Evolutionary conservation across 345 rosid genomes (phyloP), one percentile per base, ranked within the genome.

Genomic region (Eucalyptus camaldulensis): DNA sequence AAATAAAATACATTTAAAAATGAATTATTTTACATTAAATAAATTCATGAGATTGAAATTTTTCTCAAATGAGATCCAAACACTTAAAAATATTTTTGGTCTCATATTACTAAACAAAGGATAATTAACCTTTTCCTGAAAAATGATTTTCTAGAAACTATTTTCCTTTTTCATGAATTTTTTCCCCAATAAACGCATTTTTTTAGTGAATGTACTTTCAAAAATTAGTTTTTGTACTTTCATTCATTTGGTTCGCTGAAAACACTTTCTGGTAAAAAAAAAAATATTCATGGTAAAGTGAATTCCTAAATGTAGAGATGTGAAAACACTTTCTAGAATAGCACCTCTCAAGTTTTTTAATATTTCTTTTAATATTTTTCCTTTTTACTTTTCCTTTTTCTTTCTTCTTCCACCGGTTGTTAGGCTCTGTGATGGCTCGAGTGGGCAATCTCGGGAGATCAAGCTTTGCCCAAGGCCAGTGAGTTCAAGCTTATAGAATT

Each of bases 401-500:
- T 10, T 56, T 56, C 62, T 56, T 24, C 29, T 29, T 56, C 0
- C 1, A 0, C 0, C 1, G 0, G 0, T 56, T 24, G 13, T 56
- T 22, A 13, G 62, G 0, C 29, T n/a, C n/a, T n/a, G n/a, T n/a
- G n/a, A n/a, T n/a, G 29, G 13, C 13, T 0, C 0, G 0, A 1
- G 1, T 53, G 58, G 0, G 58, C 10, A 53, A 19, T 53, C 58
- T 53, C 0, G 2, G 0, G 0, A 0, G 25, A 53, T 19, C 0
- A 0, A 53, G 58, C 25, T 53, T 19, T 21, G 58, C 58, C 58
- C 2, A 19, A 3, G 58, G 10, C 5, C 1, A 8, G 2, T 1
- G 0, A 53, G 25, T 53, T 53, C 0, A 2, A 19, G 25, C 58
- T 53, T 53, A 53, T 25, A 19, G 21, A 53, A 53, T 19, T 53